Evolutionary conservation across 2,329 filamentous ascomycete species (phyloP), one percentile per base, ranked within the genome.

Genomic region (Cladophialophora psammophila): DNA sequence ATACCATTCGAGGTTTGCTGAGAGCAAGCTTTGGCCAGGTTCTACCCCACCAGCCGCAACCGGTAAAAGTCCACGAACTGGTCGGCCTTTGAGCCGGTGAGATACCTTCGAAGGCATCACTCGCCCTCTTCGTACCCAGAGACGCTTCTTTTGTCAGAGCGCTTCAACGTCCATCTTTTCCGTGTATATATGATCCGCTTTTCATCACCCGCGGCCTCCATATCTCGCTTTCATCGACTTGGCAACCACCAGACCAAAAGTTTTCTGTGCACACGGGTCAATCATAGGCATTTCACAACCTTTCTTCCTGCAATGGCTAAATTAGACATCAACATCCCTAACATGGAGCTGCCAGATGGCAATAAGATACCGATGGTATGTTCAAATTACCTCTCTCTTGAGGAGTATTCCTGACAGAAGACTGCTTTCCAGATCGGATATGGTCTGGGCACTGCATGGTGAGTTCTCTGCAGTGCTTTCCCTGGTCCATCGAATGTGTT

Each of bases 381-480:
- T 68, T 9, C n/a, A 13, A 15, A 26, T 18, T 1, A 38, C 5
- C 13, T 36, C 32, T 10, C 6, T 8, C 34, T 9, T 3, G 34
- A 9, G 31, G 9, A 13, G 60, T n/a, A 38, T 56, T 26, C 18
- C 53, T 34, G 32, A 55, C 50, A 64, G 15, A 52, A 20, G 64
- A 18, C 42, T 20, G 32, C 13, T 45, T 26, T 54, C 40, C 58
- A 87, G 85, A 76, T 90, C 18, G 87, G 81, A 26, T 90, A 87
- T 76, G 87, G 88, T 32, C 86, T 85, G 0, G 88, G 88, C 35
- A 90, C 88, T 0, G 86, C 86, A 1, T 90, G 87, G 87, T 63
- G 36, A 13, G 60, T 56, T 20, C 26, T 54, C 32, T 8, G 53
- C 53, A 5, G 50, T 31, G 32, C 15, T 42, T 42, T n/a, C 3